Evolutionary conservation across 176 grass and related monocot genomes (phyloP), one percentile per base, ranked within the genome.

Genomic region (Elaeis guineensis): DNA sequence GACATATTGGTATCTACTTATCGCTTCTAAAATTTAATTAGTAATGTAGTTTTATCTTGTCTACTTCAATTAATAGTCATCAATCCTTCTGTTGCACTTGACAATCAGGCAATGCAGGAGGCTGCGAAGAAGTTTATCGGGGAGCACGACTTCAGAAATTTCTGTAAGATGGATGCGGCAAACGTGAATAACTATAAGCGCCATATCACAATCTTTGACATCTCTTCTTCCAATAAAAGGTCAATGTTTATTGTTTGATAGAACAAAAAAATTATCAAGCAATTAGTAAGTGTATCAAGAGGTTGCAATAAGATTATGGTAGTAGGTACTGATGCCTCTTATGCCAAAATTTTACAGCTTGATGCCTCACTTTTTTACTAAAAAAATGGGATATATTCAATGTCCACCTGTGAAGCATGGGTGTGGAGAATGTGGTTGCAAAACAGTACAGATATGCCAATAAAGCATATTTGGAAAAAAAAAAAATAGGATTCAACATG

Each of bases 141-240:
- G 60, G 83, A 90, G 65, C 83, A 90, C 69, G 91, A 96, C 66
- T 96, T 90, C 48, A 90, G 91, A 75, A 96, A 90, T 76, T 96
- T 96, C 49, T 96, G 86, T 78, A 96, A 96, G 63, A 96, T 96
- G 91, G 91, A 96, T 78, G 91, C 83, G 63, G 68, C 24, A 66
- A 96, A 96, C 72, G 91, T 96, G 63, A 90, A 78, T 74, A 96
- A 96, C 65, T 96, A 82, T 59, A 82, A 63, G 71, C 74, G 91
- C 52, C 52, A 51, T 23, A 96, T 96, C 64, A 90, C 78, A 73
- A 72, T 76, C 70, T 85, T 96, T 84, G 66, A 72, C 72, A 90
- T 96, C 72, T 96, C 76, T 72, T 54, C 72, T 21, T 85, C 62
- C 66, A 74, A 69, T 24, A 73, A 77, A 87, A 82, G 83, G 86